Percentiles rank a stretch among this genome's conserved stretches.
Conservation (phyloP, 305 asterid genomes). For the Ilex paraguariensis region DNA sequence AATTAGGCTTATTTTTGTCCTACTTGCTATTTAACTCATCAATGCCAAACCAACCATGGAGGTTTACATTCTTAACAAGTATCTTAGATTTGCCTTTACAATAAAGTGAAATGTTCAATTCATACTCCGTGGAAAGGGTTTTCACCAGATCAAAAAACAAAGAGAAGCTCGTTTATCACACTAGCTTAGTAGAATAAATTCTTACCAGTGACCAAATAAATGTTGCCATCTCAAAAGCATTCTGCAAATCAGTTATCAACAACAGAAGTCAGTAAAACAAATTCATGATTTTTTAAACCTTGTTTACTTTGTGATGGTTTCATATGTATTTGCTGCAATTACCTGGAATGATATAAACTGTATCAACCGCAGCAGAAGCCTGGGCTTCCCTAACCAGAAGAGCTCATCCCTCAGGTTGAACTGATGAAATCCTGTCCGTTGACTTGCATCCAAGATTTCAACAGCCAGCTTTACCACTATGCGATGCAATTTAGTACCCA, state of each 20-base stretch:
- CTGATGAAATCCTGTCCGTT: constrained; percentile 47
- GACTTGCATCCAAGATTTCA: constrained; percentile 63
- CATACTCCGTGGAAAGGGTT: too few relatives aligned
- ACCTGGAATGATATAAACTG: constrained; percentile 92
- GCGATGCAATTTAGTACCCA: constrained; percentile 85
- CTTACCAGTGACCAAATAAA: constrained; percentile 91
- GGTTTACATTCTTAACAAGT: too few relatives aligned
- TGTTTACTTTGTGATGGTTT: background rate
- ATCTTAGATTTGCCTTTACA: too few relatives aligned
- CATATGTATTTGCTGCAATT: background rate
- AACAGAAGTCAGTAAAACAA: constrained; percentile 1
- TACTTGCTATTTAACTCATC: too few relatives aligned
- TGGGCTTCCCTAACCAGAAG: constrained; percentile 92
- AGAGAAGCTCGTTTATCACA: too few relatives aligned
- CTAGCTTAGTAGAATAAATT: constrained; percentile 3
- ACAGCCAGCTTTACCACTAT: constrained; percentile 81
- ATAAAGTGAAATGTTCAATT: too few relatives aligned
- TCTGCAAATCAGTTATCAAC: constrained; percentile 41
- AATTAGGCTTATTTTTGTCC: too few relatives aligned
- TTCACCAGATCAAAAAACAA: too few relatives aligned
- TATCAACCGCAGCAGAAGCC: constrained; percentile 69
- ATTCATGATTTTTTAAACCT: too few relatives aligned
- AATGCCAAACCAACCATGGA: too few relatives aligned
- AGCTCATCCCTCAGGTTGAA: constrained; percentile 88
- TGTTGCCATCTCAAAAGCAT: constrained; percentile 85